Percentiles rank a stretch among this genome's conserved stretches.
phyloP scores from a whole-genome alignment of 768 basidiomycete genomes.

The Suillus alpinus region DNA sequence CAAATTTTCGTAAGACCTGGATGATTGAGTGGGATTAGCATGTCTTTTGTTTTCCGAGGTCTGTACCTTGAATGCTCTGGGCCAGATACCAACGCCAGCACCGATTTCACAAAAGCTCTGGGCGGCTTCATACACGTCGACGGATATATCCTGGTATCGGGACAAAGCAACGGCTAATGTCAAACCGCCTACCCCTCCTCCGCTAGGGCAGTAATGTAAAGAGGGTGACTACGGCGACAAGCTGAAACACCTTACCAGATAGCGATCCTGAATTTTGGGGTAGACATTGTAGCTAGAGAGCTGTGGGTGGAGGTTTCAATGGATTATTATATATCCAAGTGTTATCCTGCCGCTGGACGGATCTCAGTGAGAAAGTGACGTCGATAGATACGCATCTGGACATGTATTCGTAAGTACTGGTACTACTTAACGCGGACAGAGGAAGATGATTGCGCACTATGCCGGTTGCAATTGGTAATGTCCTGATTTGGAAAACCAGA shows the following conservation, averaged over 20 bases:
- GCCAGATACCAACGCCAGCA: slow-evolving; percentile 55
- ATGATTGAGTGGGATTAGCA: not conserved
- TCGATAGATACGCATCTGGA: not conserved
- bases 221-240: not conserved
- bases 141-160: slow-evolving; percentile 48
- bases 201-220: slow-evolving; percentile 22
- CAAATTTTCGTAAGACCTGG: slow-evolving; percentile 22
- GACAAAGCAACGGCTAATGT: slow-evolving; percentile 35
- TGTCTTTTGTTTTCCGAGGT: not conserved
- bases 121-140: slow-evolving; percentile 56
- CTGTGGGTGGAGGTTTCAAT: too few relatives aligned
- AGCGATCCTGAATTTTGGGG: slow-evolving; percentile 23
- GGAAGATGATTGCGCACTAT: too few relatives aligned
- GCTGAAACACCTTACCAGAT: slow-evolving; percentile 19
- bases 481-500: too few relatives aligned
- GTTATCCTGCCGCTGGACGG: not conserved
- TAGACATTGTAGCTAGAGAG: slow-evolving; percentile 11
- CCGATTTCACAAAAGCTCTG: slow-evolving; percentile 50
- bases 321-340: not conserved
- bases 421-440: too few relatives aligned
- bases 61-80: slow-evolving; percentile 28
- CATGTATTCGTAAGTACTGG: too few relatives aligned
- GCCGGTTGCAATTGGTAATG: too few relatives aligned
- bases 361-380: not conserved
- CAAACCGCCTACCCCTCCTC: slow-evolving; percentile 41